A percentile compares a stretch with the other conserved stretches of the same genome.
Evolutionary conservation across 345 rosid species (phyloP).

Genomic region (Citrus medica): DNA sequence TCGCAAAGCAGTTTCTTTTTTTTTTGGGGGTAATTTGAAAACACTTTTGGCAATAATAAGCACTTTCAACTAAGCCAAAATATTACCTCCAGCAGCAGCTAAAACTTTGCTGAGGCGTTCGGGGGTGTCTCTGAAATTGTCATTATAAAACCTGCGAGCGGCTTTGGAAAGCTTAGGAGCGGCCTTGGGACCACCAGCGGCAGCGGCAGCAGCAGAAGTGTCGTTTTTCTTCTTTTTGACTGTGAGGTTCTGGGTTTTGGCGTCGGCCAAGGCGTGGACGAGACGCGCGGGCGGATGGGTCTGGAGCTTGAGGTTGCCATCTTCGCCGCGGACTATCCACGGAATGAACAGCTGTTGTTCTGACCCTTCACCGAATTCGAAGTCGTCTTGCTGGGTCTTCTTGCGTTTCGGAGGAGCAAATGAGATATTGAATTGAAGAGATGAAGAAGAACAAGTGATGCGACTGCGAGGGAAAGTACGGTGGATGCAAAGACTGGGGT

Average conservation of each 20-base stretch:
- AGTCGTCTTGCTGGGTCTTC: not conserved
- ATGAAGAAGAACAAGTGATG: constrained; percentile 32
- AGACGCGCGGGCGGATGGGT: constrained; percentile 63
- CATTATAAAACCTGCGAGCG: constrained; percentile 82
- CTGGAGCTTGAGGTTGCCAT: constrained; percentile 74
- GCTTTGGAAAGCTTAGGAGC: constrained; percentile 55
- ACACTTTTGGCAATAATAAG: not conserved
- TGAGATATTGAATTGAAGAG: constrained; percentile 67
- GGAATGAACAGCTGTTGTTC: constrained; percentile 69
- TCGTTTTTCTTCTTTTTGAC: constrained; percentile 34
- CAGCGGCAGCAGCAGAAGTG: not conserved
- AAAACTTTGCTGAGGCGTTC: constrained; percentile 90
- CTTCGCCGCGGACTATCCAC: constrained; percentile 90
- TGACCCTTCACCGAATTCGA: not conserved
- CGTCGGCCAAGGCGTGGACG: constrained; percentile 60
- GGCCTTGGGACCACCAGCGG: not conserved
- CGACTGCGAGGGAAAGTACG: constrained; percentile 47
- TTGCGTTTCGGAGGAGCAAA: constrained; percentile 77
- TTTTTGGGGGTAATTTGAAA: not conserved
- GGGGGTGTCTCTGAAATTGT: constrained; percentile 60
- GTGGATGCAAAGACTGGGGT: constrained; percentile 29
- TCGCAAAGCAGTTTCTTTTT: too few species aligned
- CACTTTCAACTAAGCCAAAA: not conserved
- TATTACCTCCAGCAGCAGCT: constrained; percentile 92
- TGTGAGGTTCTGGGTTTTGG: constrained; percentile 49